A percentile compares a stretch with the other conserved stretches of the same genome.
Conservation (phyloP, 1,284 basidiomycete species). For the Earliella scabrosa region DNA sequence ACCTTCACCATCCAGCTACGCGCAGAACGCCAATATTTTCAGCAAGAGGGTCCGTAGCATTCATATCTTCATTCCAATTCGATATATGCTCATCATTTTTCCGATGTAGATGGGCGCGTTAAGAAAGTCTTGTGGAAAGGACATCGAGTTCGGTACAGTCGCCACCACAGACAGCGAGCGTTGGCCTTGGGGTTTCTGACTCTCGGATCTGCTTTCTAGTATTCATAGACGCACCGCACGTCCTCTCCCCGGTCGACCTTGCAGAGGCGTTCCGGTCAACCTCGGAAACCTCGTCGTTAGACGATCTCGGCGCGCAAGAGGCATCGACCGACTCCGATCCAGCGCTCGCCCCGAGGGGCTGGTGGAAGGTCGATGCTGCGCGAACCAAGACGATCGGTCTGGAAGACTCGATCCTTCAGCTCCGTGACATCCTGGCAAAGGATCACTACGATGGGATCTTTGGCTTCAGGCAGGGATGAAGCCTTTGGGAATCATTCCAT, state of each 20-base stretch:
- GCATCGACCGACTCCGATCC: constrained; percentile 57
- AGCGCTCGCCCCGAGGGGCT: constrained; percentile 73
- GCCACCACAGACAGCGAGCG: too few relatives aligned
- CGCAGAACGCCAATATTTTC: neutral
- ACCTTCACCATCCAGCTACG: neutral
- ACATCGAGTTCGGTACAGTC: constrained; percentile 69
- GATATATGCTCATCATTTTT: neutral
- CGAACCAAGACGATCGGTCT: constrained; percentile 59
- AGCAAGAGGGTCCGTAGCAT: neutral
- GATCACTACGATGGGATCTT: constrained; percentile 79
- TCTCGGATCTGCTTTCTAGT: too few relatives aligned
- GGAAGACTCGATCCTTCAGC: constrained; percentile 53
- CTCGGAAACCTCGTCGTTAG: constrained; percentile 37
- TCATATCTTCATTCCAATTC: too few relatives aligned
- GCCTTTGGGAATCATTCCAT: neutral
- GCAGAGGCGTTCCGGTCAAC: constrained; percentile 37
- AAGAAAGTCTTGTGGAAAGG: constrained; percentile 69
- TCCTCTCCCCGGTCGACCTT: constrained; percentile 76
- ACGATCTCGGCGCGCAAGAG: constrained; percentile 61
- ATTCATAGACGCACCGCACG: constrained; percentile 79
- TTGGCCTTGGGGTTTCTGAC: too few relatives aligned
- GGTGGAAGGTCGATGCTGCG: constrained; percentile 70
- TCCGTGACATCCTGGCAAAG: constrained; percentile 53
- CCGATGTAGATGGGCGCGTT: constrained; percentile 68
- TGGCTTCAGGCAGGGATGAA: constrained; percentile 68